Evolutionary conservation across 148 eudicot genomes (phyloP).

Genomic region (Cornus kousa): DNA sequence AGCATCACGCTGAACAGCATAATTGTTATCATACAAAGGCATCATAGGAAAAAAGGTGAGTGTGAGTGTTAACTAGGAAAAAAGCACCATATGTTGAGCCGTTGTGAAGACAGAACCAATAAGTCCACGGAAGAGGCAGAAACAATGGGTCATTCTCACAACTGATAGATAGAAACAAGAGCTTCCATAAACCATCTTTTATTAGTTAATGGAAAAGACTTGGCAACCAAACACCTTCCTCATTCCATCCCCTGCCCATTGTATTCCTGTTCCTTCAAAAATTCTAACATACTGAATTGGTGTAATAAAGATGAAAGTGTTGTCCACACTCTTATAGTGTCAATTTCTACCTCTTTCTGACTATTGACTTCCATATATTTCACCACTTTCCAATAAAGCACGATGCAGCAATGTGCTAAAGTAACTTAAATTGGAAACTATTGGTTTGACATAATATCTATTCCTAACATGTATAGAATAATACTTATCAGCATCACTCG

Average conservation of each 20-base stretch:
- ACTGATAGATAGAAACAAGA: neutral
- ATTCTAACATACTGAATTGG: no score
- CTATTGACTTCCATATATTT: neutral
- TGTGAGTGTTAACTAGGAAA: no score
- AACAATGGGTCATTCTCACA: constrained; percentile 4
- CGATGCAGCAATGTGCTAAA: neutral
- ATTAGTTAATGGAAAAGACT: neutral
- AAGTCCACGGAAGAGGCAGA: neutral
- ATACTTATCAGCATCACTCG: neutral
- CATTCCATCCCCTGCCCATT: neutral
- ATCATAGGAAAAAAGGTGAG: neutral
- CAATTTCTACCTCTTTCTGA: neutral
- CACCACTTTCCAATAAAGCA: neutral
- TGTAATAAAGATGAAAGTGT: neutral
- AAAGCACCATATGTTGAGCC: neutral
- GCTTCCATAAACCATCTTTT: neutral
- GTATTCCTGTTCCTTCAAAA: neutral
- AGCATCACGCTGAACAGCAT: neutral
- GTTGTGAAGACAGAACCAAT: neutral
- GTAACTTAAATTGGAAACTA: neutral
- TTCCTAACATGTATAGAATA: neutral
- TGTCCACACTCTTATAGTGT: neutral
- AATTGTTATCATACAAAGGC: neutral
- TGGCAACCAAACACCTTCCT: neutral
- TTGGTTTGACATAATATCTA: neutral